These are phyloP conservation scores for Liriodendron chinense DNA, from an alignment of 164 flowering plant species.

Conservation along the genomic window DNA sequence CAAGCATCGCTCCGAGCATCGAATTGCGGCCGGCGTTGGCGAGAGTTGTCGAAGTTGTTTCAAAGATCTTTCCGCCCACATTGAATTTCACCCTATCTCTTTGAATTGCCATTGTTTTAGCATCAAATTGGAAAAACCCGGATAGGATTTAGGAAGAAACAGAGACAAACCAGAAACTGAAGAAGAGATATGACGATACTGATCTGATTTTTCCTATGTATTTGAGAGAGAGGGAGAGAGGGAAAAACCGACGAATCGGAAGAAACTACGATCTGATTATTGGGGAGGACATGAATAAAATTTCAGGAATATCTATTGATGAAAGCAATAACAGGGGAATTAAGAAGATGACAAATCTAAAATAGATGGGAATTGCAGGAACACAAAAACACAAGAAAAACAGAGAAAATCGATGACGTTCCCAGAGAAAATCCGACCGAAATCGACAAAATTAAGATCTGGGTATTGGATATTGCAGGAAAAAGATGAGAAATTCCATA, in stretches of 20 bases:
- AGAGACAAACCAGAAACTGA: no score
- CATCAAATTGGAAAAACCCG: not conserved
- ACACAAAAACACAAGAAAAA: not conserved
- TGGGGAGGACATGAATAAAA: no score
- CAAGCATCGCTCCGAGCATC: slow-evolving; percentile 71
- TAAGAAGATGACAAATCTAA: not conserved
- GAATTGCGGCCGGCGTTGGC: slow-evolving; percentile 80
- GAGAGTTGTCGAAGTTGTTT: slow-evolving; percentile 81
- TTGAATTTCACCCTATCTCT: slow-evolving; percentile 63
- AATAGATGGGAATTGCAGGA: not conserved
- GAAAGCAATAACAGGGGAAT: not conserved
- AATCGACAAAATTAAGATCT: not conserved
- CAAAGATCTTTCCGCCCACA: slow-evolving; percentile 76
- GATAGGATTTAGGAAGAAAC: no score
- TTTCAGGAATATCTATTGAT: not conserved
- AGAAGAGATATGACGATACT: no score
- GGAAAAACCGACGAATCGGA: no score
- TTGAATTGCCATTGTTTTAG: slow-evolving; percentile 1
- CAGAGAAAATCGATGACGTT: not conserved
- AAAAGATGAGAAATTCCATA: not conserved
- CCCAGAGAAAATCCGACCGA: not conserved
- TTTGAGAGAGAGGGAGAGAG: no score
- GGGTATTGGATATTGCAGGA: not conserved
- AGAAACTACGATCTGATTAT: no score
- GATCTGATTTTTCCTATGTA: no score